Percentiles rank a stretch among this genome's conserved stretches.
phyloP scores from a whole-genome alignment of 2,329 filamentous ascomycete species.

The Aspergillus udagawae region DNA sequence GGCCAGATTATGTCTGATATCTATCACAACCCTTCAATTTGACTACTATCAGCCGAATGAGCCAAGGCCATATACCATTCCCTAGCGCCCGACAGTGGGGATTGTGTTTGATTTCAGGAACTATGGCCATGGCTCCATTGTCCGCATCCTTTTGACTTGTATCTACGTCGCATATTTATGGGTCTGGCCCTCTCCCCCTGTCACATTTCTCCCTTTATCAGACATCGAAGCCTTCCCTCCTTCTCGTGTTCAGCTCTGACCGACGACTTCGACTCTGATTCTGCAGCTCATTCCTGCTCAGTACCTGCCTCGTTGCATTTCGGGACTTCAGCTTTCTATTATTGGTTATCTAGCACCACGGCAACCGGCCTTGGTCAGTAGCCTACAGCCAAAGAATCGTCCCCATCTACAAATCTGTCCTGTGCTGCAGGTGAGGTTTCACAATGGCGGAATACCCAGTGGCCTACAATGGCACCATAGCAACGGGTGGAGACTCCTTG shows the following conservation, averaged over 20 bases:
- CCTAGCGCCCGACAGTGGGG: constrained; percentile 22
- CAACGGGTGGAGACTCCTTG: constrained; percentile 63
- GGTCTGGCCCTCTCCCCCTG: constrained; percentile 5
- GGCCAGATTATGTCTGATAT: constrained; percentile 1
- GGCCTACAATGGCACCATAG: constrained; percentile 59
- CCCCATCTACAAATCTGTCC: not conserved
- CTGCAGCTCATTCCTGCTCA: not conserved
- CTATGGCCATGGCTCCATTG: constrained; percentile 8
- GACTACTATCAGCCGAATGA: constrained; percentile 19
- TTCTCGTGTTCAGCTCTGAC: not conserved
- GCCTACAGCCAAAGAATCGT: not conserved
- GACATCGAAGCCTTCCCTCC: not conserved
- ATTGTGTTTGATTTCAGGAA: constrained; percentile 10
- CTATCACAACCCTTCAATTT: constrained; percentile 5
- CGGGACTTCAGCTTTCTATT: not conserved
- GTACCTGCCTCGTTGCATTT: not conserved
- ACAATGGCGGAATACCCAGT: constrained; percentile 38
- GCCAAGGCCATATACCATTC: constrained; percentile 13
- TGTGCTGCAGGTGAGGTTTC: constrained; percentile 1
- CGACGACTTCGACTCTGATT: not conserved
- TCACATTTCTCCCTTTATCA: not conserved
- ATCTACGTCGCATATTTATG: constrained; percentile 15
- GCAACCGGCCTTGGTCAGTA: not conserved
- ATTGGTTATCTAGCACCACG: not conserved
- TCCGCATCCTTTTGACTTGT: constrained; percentile 12